These are phyloP conservation scores for Proteromonas lacertae DNA, from an alignment of 352 stramenopile species.

Conservation along the genomic window DNA sequence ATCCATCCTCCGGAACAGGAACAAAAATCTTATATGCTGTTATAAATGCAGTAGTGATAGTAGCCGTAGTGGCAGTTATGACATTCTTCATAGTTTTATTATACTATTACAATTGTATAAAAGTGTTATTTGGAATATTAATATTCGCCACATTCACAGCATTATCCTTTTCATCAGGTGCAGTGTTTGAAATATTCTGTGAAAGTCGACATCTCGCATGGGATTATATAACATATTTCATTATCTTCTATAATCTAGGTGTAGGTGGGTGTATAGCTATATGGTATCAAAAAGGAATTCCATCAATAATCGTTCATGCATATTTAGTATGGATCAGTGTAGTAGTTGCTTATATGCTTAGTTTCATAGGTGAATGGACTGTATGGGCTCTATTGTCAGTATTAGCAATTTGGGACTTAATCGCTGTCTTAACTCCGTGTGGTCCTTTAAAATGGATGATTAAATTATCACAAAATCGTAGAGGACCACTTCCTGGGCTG, in stretches of 20 bases:
- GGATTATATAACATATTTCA: no score
- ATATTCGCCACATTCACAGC: no score
- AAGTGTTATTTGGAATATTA: no score
- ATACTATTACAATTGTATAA: neutral
- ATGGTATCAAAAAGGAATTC: slow-evolving; percentile 22
- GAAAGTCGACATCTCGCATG: no score
- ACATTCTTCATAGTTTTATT: slow-evolving; percentile 21
- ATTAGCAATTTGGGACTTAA: slow-evolving; percentile 77
- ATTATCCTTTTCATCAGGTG: no score
- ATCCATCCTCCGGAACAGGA: no score
- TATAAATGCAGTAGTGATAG: slow-evolving; percentile 16
- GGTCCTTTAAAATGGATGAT: slow-evolving; percentile 63
- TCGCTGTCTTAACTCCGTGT: slow-evolving; percentile 68
- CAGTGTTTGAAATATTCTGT: no score
- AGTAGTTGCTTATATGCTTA: slow-evolving; percentile 71
- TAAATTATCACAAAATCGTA: slow-evolving; percentile 50
- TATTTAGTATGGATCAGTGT: slow-evolving; percentile 60
- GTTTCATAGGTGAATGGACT: slow-evolving; percentile 70
- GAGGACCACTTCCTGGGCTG: slow-evolving; percentile 41
- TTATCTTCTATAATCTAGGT: no score
- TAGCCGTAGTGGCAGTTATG: slow-evolving; percentile 37
- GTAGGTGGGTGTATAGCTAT: no score
- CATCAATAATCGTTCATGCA: slow-evolving; percentile 28
- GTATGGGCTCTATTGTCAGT: slow-evolving; percentile 36
- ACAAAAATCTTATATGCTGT: no score